A percentile compares a stretch with the other conserved stretches of the same genome.
These are phyloP conservation scores for Spergularia azorica DNA, from an alignment of 179 eudicot genomes.

Conservation along the genomic window DNA sequence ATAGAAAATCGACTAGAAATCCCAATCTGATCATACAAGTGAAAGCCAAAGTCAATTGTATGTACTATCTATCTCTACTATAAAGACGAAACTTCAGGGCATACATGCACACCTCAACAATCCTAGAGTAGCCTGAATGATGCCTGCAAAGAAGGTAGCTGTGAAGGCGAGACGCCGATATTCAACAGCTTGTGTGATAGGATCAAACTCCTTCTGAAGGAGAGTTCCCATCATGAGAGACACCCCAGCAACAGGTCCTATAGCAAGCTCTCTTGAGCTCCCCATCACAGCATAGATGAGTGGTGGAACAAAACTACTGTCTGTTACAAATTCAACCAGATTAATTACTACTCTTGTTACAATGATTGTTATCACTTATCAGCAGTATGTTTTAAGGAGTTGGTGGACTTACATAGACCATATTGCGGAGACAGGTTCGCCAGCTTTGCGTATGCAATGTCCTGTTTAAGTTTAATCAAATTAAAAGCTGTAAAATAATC, in stretches of 20 bases:
- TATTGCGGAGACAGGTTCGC: constrained; percentile 23
- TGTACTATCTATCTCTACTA: neutral
- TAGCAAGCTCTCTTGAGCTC: constrained; percentile 28
- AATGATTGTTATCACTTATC: neutral
- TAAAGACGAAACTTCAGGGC: no score
- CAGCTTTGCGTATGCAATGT: constrained; percentile 30
- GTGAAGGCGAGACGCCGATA: constrained; percentile 29
- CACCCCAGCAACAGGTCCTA: constrained; percentile 29
- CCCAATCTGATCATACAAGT: constrained; percentile 43
- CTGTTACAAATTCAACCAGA: neutral
- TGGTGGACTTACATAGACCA: constrained; percentile 26
- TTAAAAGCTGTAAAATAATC: neutral
- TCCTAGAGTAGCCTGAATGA: constrained; percentile 27
- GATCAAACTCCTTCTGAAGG: constrained; percentile 26
- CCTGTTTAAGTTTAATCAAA: constrained; percentile 17
- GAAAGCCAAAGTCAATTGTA: neutral
- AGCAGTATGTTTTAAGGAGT: neutral
- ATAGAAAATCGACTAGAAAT: constrained; percentile 64
- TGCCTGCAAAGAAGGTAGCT: constrained; percentile 30
- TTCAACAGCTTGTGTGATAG: constrained; percentile 18
- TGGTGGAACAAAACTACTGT: constrained; percentile 28
- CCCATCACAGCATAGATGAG: constrained; percentile 24
- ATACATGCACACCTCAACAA: constrained; percentile 9
- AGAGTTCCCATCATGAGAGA: constrained; percentile 29
- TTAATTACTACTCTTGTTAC: no score